A percentile compares a stretch with the other conserved stretches of the same genome.
Conservation (phyloP, 306 rosid species). For the Cucumis melo region DNA sequence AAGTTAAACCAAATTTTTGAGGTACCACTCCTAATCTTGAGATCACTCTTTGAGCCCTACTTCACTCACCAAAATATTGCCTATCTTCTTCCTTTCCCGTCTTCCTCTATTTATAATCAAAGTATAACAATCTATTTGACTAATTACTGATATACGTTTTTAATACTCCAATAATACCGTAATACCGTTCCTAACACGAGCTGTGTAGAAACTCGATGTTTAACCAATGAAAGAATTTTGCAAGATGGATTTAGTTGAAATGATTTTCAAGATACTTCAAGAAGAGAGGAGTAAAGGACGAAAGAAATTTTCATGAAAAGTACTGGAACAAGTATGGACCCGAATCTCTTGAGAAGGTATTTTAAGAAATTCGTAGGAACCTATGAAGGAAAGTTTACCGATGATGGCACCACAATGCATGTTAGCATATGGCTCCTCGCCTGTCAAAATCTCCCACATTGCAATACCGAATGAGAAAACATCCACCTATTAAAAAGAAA, state of each 20-base stretch:
- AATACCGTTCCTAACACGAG: too few relatives aligned
- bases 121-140: too few relatives aligned
- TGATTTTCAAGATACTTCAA: neutral
- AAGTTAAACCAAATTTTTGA: too few relatives aligned
- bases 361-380: neutral
- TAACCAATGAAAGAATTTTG: neutral
- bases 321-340: neutral
- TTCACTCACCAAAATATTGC: too few relatives aligned
- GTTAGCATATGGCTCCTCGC: constrained; percentile 88
- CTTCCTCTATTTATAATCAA: too few relatives aligned
- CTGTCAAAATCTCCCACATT: constrained; percentile 95
- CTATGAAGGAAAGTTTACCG: constrained; percentile 19
- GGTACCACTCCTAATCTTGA: too few relatives aligned
- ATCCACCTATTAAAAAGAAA: constrained; percentile 45
- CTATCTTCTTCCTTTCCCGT: too few relatives aligned
- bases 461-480: constrained; percentile 82
- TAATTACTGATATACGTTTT: too few relatives aligned
- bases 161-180: too few relatives aligned
- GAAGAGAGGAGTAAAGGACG: neutral
- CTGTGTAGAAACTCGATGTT: neutral
- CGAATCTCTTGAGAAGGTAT: neutral
- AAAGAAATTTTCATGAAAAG: neutral
- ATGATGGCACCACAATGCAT: constrained; percentile 96
- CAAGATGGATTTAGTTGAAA: neutral
- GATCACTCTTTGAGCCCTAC: too few relatives aligned